Base-by-base conservation (phyloP, 805 yeast species). In the Wickerhamomyces strasburgensis region DNA sequence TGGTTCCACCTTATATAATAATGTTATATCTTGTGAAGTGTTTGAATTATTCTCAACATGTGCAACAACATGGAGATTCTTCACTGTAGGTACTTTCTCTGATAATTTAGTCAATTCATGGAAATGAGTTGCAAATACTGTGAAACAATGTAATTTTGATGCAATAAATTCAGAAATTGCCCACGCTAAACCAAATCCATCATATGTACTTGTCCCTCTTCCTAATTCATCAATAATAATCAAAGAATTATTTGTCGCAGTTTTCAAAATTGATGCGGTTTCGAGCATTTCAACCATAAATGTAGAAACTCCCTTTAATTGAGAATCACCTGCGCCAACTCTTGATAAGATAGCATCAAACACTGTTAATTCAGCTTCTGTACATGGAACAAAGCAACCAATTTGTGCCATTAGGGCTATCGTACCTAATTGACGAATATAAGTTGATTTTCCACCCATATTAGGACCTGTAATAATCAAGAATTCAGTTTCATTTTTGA, bases 311-410 rank as follows among this genome's bases (percentile, higher is more conserved):
- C 98, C 98, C 60, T 90, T 89, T 54, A 93, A 69, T 61, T 93
- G 98, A 0, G 97, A 90, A 58, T 93, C 98, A 10, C 97, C 95
- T 3, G 98, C 98, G 9, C 98, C 98, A n/a, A 93, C 96, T 55
- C 98, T 78, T 11, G 98, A 94, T 42, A 93, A 70, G 5, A 93
- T 82, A 2, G 96, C 87, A 61, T 93, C 98, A 44, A 90, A 87
- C 2, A 93, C 68, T 10, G 87, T 78, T 18, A 93, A 58, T 51
- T 86, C 89, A 0, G 96, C 89, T 24, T 70, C 78, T 27, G 67
- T 68, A 43, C 83, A 81, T 2, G 98, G 98, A 18, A 89, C 78
- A 54, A 82, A 89, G 41, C 93, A 82, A 1, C 97, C 97, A 15
- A 87, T 75, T 57, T 89, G 97, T 19, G 86, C 84, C 84, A 89